These are phyloP conservation scores for Ceratocystis colombiana DNA, from an alignment of 2,329 filamentous ascomycete species.

Conservation along the genomic window DNA sequence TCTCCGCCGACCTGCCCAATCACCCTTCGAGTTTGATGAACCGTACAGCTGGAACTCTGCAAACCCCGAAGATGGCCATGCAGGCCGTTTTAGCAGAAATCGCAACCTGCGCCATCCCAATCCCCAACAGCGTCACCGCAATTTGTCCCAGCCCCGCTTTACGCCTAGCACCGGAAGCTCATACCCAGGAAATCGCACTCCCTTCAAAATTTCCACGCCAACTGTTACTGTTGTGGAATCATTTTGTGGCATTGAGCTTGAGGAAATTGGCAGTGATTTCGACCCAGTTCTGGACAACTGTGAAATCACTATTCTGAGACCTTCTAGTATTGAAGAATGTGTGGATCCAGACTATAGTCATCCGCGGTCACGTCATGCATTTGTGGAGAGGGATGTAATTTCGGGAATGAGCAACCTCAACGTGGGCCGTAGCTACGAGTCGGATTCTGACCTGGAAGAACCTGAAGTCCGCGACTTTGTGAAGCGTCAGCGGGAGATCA, in stretches of 20 bases:
- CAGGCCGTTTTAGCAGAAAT: background rate
- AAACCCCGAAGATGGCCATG: conserved; percentile 3
- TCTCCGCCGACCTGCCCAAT: conserved; percentile 14
- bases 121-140: conserved; percentile 7
- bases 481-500: conserved; percentile 35
- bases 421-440: conserved; percentile 34
- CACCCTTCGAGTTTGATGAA: conserved; percentile 21
- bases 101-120: background rate
- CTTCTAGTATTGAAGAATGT: conserved; percentile 32
- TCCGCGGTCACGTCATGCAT: conserved; percentile 34
- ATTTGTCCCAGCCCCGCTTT: conserved; percentile 11
- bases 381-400: conserved; percentile 7
- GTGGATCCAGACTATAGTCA: conserved; percentile 35
- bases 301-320: conserved; percentile 16
- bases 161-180: conserved; percentile 9
- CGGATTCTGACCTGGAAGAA: conserved; percentile 41
- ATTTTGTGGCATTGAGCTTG: conserved; percentile 1
- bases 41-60: conserved; percentile 15
- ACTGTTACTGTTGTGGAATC: conserved; percentile 10
- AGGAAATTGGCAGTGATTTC: conserved; percentile 6
- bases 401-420: conserved; percentile 30
- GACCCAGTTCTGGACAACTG: conserved; percentile 1
- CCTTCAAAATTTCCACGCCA: background rate
- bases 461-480: conserved; percentile 41
- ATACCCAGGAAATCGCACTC: conserved; percentile 6